A percentile compares a stretch with the other conserved stretches of the same genome.
Evolutionary conservation across 2,329 filamentous ascomycete species (phyloP).

Genomic region (Thermoascus crustaceus): DNA sequence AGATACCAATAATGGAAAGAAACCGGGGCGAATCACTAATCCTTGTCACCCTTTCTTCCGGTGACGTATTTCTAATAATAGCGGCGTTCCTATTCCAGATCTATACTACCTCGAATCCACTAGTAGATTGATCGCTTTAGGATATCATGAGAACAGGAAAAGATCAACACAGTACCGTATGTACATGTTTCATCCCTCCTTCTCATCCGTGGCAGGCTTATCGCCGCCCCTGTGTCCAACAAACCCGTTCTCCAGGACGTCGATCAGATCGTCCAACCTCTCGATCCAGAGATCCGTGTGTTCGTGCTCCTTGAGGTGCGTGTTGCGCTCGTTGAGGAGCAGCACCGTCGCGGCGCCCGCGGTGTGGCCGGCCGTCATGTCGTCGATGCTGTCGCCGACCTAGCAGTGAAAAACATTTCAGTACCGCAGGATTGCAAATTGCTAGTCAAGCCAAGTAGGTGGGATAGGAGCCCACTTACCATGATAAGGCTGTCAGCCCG

Average conservation of each 20-base stretch:
- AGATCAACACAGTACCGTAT: too few relatives aligned
- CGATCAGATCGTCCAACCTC: conserved; percentile 67
- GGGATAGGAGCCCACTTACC: conserved; percentile 14
- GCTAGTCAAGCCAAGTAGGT: not conserved
- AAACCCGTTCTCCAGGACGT: conserved; percentile 67
- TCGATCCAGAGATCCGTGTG: conserved; percentile 69
- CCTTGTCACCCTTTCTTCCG: too few relatives aligned
- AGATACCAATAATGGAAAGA: too few relatives aligned
- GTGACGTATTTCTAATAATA: too few relatives aligned
- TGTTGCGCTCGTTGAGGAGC: conserved; percentile 74
- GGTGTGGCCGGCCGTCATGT: conserved; percentile 76
- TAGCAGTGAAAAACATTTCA: conserved; percentile 7
- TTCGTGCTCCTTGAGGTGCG: conserved; percentile 58
- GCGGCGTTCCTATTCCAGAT: too few relatives aligned
- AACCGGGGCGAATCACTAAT: too few relatives aligned
- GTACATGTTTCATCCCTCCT: too few relatives aligned
- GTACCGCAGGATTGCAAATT: conserved; percentile 1
- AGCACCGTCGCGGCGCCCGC: conserved; percentile 89
- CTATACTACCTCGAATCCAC: too few relatives aligned
- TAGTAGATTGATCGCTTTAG: too few relatives aligned
- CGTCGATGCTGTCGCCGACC: conserved; percentile 74
- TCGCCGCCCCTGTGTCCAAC: conserved; percentile 35
- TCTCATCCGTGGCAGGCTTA: not conserved
- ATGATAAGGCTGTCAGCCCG: conserved; percentile 34
- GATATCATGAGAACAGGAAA: too few relatives aligned